phyloP scores from a whole-genome alignment of 352 stramenopile genomes.

The Phytophthora fragariaefolia region DNA sequence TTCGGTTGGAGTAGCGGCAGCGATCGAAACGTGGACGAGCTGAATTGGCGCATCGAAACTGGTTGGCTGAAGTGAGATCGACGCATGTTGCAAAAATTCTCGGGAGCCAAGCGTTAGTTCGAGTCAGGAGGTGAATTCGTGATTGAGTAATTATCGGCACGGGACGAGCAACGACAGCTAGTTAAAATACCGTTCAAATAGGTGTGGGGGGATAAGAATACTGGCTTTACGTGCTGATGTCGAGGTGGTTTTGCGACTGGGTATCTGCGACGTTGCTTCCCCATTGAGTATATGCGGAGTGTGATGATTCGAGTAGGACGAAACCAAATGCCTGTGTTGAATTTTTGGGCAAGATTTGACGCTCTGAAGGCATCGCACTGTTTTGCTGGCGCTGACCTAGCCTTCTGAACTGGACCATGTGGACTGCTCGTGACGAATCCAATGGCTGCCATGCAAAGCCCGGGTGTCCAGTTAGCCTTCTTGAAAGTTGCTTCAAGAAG shows the following conservation, averaged over 20 bases:
- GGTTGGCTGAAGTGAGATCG: conserved; percentile 1
- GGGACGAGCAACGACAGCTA: background rate
- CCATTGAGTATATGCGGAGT: background rate
- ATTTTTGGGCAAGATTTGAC: background rate
- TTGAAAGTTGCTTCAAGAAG: background rate
- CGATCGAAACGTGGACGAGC: background rate
- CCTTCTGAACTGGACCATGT: background rate
- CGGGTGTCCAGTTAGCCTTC: background rate
- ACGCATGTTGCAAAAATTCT: conserved; percentile 2
- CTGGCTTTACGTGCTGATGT: conserved; percentile 21
- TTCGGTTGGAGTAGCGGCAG: background rate
- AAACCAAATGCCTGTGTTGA: background rate
- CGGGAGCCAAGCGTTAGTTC: background rate
- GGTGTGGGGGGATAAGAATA: conserved; percentile 30
- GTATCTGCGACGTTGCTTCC: background rate
- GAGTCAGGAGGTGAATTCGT: conserved; percentile 16
- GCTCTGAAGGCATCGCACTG: no score
- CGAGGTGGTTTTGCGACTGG: conserved; percentile 8
- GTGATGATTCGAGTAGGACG: background rate
- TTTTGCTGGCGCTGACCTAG: background rate
- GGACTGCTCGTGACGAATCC: background rate
- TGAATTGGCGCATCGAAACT: conserved; percentile 18
- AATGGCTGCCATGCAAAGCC: background rate
- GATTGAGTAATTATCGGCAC: conserved; percentile 17
- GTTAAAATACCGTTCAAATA: conserved; percentile 15